Base-by-base conservation (phyloP, 371 early-diverging fungal genomes). In the Mucor velutinosus region DNA sequence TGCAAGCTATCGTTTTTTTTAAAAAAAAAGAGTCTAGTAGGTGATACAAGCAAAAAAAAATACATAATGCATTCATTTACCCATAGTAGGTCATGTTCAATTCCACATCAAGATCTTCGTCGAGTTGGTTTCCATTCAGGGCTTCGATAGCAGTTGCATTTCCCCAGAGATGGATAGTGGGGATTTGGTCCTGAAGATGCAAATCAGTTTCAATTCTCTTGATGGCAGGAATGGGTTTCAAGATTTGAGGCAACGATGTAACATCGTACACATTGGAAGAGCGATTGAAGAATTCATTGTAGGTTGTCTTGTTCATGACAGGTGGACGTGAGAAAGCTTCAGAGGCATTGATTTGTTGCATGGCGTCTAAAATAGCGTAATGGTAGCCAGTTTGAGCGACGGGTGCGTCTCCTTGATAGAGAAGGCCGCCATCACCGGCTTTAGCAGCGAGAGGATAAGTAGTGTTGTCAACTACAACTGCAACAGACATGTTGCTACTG, bases 91-190 rank as follows among this genome's bases (percentile, higher is more conserved):
- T 72, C 53, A 80, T 19, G 29, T 57, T 74, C 1, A 71, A 41
- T 17, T 32, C 19, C 2, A 76, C 69, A 0, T 66, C 59, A 2
- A 70, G 43, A 23, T 75, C 71, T 7, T 53, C 37, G 7, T 61
- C 57, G 3, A 55, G 27, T 37, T 65, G 62, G 37, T 80, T 67
- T 1, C 53, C 32, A 19, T 74, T 72, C 66, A 79, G 55, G 4
- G 35, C 41, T 30, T 71, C 67, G 17, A 65, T 41, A 5, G 53
- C 68, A 1, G 62, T 29, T 58, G 41, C 39, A 51, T 69, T 62
- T 2, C 71, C 76, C 12, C 21, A 30, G 23, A 79, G 41, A 53
- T 79, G 71, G 19, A 76, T 64, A 6, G 80, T 76, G 17, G 77
- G 73, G 17, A 79, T 79, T 55, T 79, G 58, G 43, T 66, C 70